phyloP scores from a whole-genome alignment of 2,329 filamentous ascomycete species.

The Albophoma yamanashiensis region DNA sequence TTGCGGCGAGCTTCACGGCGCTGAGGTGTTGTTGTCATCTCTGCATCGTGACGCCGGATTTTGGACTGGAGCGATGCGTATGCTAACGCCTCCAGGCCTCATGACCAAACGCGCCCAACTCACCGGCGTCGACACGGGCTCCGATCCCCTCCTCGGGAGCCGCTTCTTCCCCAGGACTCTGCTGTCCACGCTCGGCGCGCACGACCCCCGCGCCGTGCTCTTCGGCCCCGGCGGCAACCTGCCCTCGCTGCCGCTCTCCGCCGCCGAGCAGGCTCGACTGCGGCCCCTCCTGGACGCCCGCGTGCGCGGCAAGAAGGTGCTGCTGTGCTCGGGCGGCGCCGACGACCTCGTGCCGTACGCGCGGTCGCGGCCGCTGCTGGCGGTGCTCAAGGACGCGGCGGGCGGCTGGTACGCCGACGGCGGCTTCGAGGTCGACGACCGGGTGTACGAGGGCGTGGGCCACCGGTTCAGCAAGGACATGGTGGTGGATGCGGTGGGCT shows the following conservation, averaged over 20 bases:
- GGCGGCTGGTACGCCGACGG: constrained; percentile 43
- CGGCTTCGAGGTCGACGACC: constrained; percentile 49
- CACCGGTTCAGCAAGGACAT: constrained; percentile 61
- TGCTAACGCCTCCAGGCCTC: constrained; percentile 30
- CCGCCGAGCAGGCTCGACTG: constrained; percentile 31
- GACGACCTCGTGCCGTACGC: constrained; percentile 66
- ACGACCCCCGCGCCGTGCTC: constrained; percentile 68
- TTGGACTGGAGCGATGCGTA: neutral
- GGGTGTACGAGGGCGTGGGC: constrained; percentile 56
- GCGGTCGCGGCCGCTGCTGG: constrained; percentile 47
- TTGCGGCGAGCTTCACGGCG: neutral
- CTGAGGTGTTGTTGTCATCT: neutral
- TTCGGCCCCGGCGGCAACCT: constrained; percentile 39
- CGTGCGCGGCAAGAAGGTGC: constrained; percentile 51
- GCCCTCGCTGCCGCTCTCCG: constrained; percentile 16
- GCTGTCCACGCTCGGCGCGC: constrained; percentile 48
- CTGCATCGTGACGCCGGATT: neutral
- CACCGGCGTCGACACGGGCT: constrained; percentile 44
- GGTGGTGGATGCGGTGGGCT: constrained; percentile 54
- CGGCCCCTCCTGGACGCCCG: constrained; percentile 33
- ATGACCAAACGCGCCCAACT: constrained; percentile 69
- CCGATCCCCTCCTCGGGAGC: constrained; percentile 61
- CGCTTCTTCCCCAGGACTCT: constrained; percentile 65
- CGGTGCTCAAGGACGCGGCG: constrained; percentile 46
- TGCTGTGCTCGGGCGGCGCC: constrained; percentile 52